Percentiles rank a stretch among this genome's conserved stretches.
Evolutionary conservation across 2,329 filamentous ascomycete genomes (phyloP).

Genomic region (Clonostachys rhizophaga): DNA sequence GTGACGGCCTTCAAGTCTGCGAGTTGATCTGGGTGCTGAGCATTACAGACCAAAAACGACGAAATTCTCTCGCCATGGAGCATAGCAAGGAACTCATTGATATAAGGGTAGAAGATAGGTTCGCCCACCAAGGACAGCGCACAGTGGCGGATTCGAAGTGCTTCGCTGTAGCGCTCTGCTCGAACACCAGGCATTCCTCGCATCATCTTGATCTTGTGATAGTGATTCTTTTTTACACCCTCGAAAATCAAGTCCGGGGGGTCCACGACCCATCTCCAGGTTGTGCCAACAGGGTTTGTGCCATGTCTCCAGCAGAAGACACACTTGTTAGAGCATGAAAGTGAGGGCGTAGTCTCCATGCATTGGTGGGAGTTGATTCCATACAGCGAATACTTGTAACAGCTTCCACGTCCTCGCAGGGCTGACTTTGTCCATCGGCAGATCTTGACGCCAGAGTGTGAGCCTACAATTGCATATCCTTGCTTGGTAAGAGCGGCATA

Average conservation of each 20-base stretch:
- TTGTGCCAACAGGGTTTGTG: slow-evolving; percentile 94
- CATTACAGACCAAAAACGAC: slow-evolving; percentile 94
- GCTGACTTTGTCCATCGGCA: slow-evolving; percentile 99
- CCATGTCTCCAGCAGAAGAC: slow-evolving; percentile 99
- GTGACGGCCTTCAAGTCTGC: slow-evolving; percentile 80
- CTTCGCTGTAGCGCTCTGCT: slow-evolving; percentile 87
- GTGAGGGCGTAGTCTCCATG: slow-evolving; percentile 95
- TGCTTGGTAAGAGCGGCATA: slow-evolving; percentile 90
- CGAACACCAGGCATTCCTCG: slow-evolving; percentile 89
- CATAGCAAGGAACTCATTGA: slow-evolving; percentile 85
- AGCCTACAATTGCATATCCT: slow-evolving; percentile 91
- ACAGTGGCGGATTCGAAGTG: slow-evolving; percentile 89
- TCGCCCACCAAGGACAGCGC: slow-evolving; percentile 90
- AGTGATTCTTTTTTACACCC: slow-evolving; percentile 87
- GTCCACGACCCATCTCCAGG: slow-evolving; percentile 95
- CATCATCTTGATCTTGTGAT: slow-evolving; percentile 97
- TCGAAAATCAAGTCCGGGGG: slow-evolving; percentile 84
- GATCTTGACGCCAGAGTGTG: slow-evolving; percentile 94
- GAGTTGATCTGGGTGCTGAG: slow-evolving; percentile 90
- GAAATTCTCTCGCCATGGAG: slow-evolving; percentile 85
- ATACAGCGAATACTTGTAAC: slow-evolving; percentile 98
- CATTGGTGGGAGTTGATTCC: slow-evolving; percentile 94
- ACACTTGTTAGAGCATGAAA: slow-evolving; percentile 97
- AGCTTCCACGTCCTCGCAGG: slow-evolving; percentile 85
- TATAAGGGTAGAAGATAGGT: slow-evolving; percentile 97